phyloP scores from a whole-genome alignment of 1,284 basidiomycete species.

The Malassezia japonica region DNA sequence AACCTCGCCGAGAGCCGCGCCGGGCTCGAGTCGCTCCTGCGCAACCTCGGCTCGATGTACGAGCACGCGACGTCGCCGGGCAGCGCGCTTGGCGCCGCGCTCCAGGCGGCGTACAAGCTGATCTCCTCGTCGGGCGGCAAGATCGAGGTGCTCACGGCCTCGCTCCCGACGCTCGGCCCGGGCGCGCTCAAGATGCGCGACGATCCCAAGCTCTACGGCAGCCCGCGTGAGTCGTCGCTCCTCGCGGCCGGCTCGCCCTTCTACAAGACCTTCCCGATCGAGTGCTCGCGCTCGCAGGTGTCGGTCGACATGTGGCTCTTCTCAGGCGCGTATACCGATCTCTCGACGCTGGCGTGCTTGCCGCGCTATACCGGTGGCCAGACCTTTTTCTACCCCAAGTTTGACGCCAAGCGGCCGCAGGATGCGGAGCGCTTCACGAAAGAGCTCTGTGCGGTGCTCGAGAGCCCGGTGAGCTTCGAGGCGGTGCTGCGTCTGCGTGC shows the following conservation, averaged over 20 bases:
- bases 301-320: conserved; percentile 99
- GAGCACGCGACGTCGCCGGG: conserved; percentile 81
- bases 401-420: conserved; percentile 85
- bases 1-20: conserved; percentile 78
- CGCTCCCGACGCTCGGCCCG: conserved; percentile 75
- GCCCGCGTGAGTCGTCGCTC: conserved; percentile 61
- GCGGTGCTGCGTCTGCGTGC: conserved; percentile 96
- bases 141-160: conserved; percentile 78
- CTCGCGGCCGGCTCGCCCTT: conserved; percentile 63
- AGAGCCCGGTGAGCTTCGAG: conserved; percentile 90
- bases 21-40: conserved; percentile 71
- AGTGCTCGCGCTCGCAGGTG: conserved; percentile 91
- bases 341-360: conserved; percentile 79
- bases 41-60: conserved; percentile 88
- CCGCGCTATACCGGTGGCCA: conserved; percentile 97
- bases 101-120: conserved; percentile 91
- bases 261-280: conserved; percentile 98
- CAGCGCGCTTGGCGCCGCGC: conserved; percentile 85
- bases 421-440: conserved; percentile 97
- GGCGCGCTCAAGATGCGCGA: conserved; percentile 92
- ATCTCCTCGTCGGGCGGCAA: conserved; percentile 91
- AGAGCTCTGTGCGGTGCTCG: conserved; percentile 85
- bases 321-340: conserved; percentile 83
- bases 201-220: conserved; percentile 90
- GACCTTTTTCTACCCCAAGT: conserved; percentile 96